Conservation (phyloP, 2,329 filamentous ascomycete species). For the Penicillium fuscoglaucum region DNA sequence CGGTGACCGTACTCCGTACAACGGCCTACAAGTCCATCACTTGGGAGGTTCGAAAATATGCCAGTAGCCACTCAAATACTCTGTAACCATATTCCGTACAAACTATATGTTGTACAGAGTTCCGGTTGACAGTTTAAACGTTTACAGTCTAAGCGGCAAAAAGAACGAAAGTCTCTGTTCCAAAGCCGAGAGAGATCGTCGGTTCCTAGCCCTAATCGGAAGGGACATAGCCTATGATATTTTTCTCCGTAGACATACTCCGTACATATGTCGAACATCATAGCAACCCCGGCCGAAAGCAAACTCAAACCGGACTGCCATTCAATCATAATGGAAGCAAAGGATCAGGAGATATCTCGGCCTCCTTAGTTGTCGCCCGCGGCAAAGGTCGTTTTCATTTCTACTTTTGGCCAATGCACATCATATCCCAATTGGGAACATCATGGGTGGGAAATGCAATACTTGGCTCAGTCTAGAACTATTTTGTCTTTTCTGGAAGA, state of each 20-base stretch:
- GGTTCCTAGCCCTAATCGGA: neutral
- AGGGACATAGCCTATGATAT: neutral
- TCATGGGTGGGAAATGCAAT: neutral
- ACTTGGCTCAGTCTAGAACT: neutral
- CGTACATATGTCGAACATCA: no score
- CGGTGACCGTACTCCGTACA: neutral
- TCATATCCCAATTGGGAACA: neutral
- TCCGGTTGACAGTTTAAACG: no score
- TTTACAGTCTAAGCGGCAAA: neutral
- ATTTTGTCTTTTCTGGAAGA: neutral
- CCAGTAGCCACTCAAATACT: neutral
- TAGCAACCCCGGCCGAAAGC: neutral
- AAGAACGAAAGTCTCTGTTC: neutral
- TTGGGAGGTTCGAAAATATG: neutral
- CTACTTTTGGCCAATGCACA: neutral
- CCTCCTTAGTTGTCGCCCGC: neutral
- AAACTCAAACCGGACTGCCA: neutral
- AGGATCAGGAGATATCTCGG: neutral
- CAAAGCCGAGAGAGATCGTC: constrained; percentile 3
- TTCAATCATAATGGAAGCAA: neutral
- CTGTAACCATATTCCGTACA: neutral
- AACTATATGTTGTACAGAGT: no score
- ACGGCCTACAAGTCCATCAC: neutral
- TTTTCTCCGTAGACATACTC: no score
- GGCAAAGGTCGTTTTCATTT: neutral